Conservation (phyloP, 139 green algal species). For the Chlamydomonas sp. region DNA sequence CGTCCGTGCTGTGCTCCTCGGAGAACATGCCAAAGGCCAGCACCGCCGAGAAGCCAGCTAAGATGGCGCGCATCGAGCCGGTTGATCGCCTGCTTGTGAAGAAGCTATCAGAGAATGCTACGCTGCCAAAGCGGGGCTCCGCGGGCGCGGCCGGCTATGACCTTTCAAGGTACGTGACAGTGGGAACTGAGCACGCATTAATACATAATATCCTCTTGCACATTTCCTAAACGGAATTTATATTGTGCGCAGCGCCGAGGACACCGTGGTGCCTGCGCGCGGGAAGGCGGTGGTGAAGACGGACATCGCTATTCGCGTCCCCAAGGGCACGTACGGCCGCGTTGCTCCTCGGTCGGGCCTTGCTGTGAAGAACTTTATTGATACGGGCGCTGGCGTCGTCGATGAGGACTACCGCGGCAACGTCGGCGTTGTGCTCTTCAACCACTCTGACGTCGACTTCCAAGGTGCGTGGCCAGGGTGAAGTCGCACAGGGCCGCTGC, state of each 20-base stretch:
- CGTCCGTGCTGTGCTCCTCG: too few species aligned
- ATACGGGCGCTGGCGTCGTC: constrained; percentile 95
- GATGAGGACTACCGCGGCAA: constrained; percentile 97
- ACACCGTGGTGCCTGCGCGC: constrained; percentile 85
- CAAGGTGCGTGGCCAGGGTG: constrained; percentile 49
- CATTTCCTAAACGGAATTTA: not conserved
- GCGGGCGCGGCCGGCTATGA: constrained; percentile 93
- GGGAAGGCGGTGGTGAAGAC: constrained; percentile 91
- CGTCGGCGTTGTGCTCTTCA: constrained; percentile 98
- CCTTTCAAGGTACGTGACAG: constrained; percentile 74
- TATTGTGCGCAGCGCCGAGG: constrained; percentile 77
- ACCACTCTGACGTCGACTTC: constrained; percentile 93
- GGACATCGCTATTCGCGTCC: constrained; percentile 88
- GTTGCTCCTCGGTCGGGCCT: constrained; percentile 96
- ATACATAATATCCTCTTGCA: not conserved
- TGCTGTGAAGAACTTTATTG: constrained; percentile 96
- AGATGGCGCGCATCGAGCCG: not conserved
- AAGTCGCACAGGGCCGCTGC: not conserved
- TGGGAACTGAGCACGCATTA: not conserved
- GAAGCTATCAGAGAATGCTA: constrained; percentile 83
- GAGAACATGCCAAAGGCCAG: too few species aligned
- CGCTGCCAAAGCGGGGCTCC: constrained; percentile 86
- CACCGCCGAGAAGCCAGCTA: not conserved
- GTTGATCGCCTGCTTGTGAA: constrained; percentile 82
- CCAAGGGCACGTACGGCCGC: constrained; percentile 93